Conservation (phyloP, 345 rosid species). For the Lepidium sativum region DNA sequence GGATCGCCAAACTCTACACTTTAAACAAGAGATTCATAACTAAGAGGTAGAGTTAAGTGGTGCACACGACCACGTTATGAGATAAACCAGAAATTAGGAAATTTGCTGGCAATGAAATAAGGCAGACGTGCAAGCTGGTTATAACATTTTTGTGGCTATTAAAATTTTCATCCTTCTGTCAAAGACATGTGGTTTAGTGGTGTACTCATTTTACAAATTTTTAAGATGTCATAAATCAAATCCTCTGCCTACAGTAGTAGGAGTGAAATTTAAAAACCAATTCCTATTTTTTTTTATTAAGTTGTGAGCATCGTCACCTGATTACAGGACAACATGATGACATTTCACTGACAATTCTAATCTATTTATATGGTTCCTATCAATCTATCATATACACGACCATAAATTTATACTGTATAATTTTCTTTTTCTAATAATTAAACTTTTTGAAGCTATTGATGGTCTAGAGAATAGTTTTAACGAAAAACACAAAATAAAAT, state of each 20-base stretch:
- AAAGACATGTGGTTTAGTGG: too few species aligned
- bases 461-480: too few species aligned
- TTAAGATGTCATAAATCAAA: too few species aligned
- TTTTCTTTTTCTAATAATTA: too few species aligned
- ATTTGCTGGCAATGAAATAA: background rate
- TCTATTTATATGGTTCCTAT: background rate
- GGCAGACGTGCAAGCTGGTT: constrained; percentile 17
- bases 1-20: background rate
- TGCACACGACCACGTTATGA: background rate
- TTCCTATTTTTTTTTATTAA: background rate
- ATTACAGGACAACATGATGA: background rate
- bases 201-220: too few species aligned
- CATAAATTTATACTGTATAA: background rate
- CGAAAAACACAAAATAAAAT: too few species aligned
- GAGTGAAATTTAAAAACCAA: too few species aligned
- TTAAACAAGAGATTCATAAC: background rate
- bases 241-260: too few species aligned
- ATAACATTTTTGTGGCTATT: background rate
- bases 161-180: background rate
- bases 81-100: constrained; percentile 20
- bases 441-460: too few species aligned
- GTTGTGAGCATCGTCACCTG: background rate
- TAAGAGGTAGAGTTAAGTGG: background rate
- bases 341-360: background rate
- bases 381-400: background rate